Evolutionary conservation across 106 monocot species (phyloP).

Genomic region (Amphibolis antarctica): DNA sequence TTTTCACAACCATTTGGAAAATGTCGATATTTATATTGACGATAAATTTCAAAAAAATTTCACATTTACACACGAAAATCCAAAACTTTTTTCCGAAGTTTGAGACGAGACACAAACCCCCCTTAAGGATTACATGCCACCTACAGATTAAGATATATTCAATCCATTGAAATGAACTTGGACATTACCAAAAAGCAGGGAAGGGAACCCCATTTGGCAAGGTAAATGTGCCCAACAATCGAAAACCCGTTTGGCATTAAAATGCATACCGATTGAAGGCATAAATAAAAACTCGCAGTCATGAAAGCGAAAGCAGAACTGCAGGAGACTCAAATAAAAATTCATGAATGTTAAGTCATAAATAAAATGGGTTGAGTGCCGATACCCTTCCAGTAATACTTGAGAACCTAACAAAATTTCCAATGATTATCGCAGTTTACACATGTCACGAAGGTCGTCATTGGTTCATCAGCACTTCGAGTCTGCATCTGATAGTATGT

Average conservation of each 20-base stretch:
- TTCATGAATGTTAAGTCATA: conserved; percentile 1
- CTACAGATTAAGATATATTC: not conserved
- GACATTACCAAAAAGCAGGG: not conserved
- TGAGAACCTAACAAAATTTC: conserved; percentile 50
- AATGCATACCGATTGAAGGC: not conserved
- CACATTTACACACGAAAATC: too few relatives aligned
- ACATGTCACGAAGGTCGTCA: conserved; percentile 68
- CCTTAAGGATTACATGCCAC: too few relatives aligned
- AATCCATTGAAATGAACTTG: not conserved
- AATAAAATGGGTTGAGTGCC: not conserved
- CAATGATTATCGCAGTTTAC: conserved; percentile 76
- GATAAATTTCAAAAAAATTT: too few relatives aligned
- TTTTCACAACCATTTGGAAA: too few relatives aligned
- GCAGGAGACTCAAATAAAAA: not conserved
- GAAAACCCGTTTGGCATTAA: not conserved
- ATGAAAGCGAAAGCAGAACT: not conserved
- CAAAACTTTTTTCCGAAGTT: too few relatives aligned
- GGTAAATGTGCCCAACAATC: not conserved
- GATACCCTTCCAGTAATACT: not conserved
- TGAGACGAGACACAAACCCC: too few relatives aligned
- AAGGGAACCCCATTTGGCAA: not conserved
- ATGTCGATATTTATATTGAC: too few relatives aligned
- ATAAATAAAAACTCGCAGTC: not conserved
- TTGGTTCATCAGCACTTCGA: conserved; percentile 57
- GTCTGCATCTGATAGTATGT: conserved; percentile 71